phyloP scores from a whole-genome alignment of 2,329 filamentous ascomycete species.

The Botryotinia globosa region DNA sequence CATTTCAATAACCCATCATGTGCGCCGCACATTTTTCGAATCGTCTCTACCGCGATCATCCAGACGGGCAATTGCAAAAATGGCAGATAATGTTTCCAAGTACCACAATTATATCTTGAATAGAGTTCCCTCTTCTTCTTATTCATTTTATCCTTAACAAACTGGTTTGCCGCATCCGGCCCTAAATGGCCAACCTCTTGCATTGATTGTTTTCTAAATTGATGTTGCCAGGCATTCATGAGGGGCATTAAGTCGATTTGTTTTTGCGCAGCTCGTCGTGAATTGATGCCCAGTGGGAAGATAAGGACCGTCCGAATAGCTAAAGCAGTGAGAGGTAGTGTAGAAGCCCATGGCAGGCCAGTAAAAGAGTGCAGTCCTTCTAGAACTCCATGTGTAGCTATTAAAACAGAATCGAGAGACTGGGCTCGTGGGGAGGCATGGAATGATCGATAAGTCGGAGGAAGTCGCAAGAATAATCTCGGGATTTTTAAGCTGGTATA shows the following conservation, averaged over 20 bases:
- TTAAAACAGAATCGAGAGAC: constrained; percentile 44
- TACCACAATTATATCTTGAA: constrained; percentile 38
- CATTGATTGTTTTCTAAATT: constrained; percentile 33
- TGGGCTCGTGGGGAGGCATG: constrained; percentile 47
- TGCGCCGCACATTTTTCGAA: constrained; percentile 47
- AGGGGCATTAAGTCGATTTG: constrained; percentile 46
- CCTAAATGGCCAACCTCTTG: constrained; percentile 32
- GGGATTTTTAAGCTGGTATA: constrained; percentile 5
- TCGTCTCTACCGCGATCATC: constrained; percentile 46
- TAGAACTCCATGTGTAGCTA: constrained; percentile 46
- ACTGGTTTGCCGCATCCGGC: constrained; percentile 23
- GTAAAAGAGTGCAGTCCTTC: constrained; percentile 49
- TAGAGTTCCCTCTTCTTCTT: constrained; percentile 37
- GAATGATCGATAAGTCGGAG: constrained; percentile 44
- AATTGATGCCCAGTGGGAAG: constrained; percentile 47
- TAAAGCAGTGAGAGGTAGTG: constrained; percentile 54
- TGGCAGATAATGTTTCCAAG: constrained; percentile 38
- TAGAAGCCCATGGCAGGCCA: constrained; percentile 52
- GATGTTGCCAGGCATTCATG: constrained; percentile 40
- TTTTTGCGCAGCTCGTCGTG: constrained; percentile 42
- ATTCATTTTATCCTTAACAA: constrained; percentile 28
- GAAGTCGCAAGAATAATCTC: constrained; percentile 28
- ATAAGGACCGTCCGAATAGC: constrained; percentile 48
- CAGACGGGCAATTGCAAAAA: constrained; percentile 47
- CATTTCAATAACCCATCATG: constrained; percentile 43